A percentile compares a stretch with the other conserved stretches of the same genome.
Conservation (phyloP, 495 filamentous ascomycete genomes). For the Aspergillus steynii region DNA sequence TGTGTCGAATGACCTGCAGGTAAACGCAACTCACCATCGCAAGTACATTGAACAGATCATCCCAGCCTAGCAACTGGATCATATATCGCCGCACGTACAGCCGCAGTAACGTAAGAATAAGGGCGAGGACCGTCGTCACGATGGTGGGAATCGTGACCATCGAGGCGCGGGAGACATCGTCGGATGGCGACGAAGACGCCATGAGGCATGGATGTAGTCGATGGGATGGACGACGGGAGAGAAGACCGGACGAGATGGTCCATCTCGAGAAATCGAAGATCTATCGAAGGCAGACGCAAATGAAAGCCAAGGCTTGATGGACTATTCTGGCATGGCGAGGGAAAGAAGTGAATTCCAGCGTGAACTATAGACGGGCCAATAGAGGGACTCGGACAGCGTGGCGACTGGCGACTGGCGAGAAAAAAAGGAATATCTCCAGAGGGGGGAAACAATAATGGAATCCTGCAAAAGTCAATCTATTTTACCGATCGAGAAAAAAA, state of each 20-base stretch:
- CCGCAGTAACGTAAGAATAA: constrained; percentile 1
- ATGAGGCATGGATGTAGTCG: constrained; percentile 1
- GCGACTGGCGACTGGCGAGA: background rate
- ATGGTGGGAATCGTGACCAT: constrained; percentile 13
- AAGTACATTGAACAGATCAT: constrained; percentile 9
- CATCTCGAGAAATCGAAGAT: background rate
- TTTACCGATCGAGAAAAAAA: background rate
- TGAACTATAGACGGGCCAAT: background rate
- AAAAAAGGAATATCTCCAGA: background rate
- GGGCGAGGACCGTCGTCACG: constrained; percentile 8
- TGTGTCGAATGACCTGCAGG: background rate
- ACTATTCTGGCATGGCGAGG: background rate
- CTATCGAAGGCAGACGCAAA: background rate
- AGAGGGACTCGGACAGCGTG: background rate
- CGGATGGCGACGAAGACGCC: constrained; percentile 2
- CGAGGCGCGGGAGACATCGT: constrained; percentile 12
- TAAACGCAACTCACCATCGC: background rate
- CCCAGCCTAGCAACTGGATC: constrained; percentile 3
- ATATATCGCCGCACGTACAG: constrained; percentile 8
- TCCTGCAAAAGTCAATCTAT: background rate
- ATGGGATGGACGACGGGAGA: background rate
- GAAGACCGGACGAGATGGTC: background rate
- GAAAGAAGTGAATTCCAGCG: background rate
- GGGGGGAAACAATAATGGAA: background rate
- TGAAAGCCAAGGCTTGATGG: background rate